Percentiles rank a stretch among this genome's conserved stretches.
Evolutionary conservation across 2,329 filamentous ascomycete species (phyloP).

Genomic region (Fusarium virguliforme): DNA sequence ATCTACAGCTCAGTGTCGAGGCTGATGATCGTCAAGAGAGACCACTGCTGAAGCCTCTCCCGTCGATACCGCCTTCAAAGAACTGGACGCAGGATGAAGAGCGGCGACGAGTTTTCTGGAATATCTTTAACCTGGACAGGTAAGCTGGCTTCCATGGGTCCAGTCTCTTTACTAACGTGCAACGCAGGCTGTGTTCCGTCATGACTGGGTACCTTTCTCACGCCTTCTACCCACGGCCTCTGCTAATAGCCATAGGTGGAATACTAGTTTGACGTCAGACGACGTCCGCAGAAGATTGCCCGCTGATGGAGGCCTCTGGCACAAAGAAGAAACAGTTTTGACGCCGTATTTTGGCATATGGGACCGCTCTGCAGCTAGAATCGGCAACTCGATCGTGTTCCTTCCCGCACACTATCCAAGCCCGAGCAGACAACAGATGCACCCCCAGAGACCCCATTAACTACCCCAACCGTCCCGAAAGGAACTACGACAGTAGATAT

Average conservation of each 20-base stretch:
- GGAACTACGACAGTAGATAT: conserved; percentile 46
- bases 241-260: conserved; percentile 46
- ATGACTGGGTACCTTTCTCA: conserved; percentile 34
- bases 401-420: conserved; percentile 55
- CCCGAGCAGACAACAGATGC: conserved; percentile 33
- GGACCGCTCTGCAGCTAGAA: conserved; percentile 59
- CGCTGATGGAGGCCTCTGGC: conserved; percentile 61
- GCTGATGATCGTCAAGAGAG: conserved; percentile 35
- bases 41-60: conserved; percentile 14
- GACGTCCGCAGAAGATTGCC: conserved; percentile 53
- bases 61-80: conserved; percentile 37
- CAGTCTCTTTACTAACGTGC: background rate
- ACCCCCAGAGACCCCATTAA: conserved; percentile 28
- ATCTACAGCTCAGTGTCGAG: conserved; percentile 53
- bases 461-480: background rate
- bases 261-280: conserved; percentile 54
- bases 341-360: conserved; percentile 65
- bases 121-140: conserved; percentile 54
- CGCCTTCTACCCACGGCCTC: rapidly evolving
- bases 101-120: conserved; percentile 55
- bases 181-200: conserved; percentile 31
- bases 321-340: conserved; percentile 55
- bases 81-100: conserved; percentile 56
- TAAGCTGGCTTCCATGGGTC: rapidly evolving
- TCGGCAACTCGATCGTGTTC: conserved; percentile 60